These are phyloP conservation scores for Fusarium protoensiforme DNA, from an alignment of 2,329 filamentous ascomycete genomes.

Conservation along the genomic window DNA sequence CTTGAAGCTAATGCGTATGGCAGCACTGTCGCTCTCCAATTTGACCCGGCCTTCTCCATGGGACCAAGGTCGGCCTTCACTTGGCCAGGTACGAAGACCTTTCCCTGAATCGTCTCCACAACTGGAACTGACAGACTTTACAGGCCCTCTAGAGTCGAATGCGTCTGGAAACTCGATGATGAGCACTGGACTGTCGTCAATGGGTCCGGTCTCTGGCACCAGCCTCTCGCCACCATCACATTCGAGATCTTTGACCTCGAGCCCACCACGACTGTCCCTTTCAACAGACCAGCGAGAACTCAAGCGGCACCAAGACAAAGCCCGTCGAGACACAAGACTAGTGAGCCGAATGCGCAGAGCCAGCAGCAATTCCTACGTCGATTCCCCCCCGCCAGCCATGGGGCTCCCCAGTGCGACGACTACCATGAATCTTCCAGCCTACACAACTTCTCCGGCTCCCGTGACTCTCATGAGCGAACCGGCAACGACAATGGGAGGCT, in stretches of 20 bases:
- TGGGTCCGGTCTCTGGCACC: conserved; percentile 59
- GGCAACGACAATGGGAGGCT: conserved; percentile 54
- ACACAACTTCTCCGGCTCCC: conserved; percentile 62
- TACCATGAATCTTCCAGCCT: conserved; percentile 59
- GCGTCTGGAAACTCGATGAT: conserved; percentile 50
- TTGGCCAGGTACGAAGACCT: conserved; percentile 58
- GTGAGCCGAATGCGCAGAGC: conserved; percentile 62
- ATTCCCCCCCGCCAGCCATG: conserved; percentile 49
- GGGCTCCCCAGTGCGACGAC: conserved; percentile 52
- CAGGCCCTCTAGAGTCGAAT: conserved; percentile 51
- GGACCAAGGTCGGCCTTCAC: conserved; percentile 61
- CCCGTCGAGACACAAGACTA: conserved; percentile 67
- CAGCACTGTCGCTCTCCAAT: conserved; percentile 63
- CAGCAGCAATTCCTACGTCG: conserved; percentile 58
- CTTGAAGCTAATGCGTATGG: conserved; percentile 20
- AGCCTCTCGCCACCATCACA: conserved; percentile 62
- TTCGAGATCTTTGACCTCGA: conserved; percentile 66
- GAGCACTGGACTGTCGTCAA: conserved; percentile 58
- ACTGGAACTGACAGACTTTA: not conserved
- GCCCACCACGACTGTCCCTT: conserved; percentile 65
- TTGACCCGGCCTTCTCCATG: conserved; percentile 64
- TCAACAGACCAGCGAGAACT: conserved; percentile 71
- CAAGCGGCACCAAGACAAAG: conserved; percentile 70
- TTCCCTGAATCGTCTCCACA: not conserved
- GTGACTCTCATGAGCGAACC: conserved; percentile 65